Evolutionary conservation across 1,139 yeast species (phyloP), one percentile per base, ranked within the genome.

Genomic region (Lodderomyces parapsilosis): DNA sequence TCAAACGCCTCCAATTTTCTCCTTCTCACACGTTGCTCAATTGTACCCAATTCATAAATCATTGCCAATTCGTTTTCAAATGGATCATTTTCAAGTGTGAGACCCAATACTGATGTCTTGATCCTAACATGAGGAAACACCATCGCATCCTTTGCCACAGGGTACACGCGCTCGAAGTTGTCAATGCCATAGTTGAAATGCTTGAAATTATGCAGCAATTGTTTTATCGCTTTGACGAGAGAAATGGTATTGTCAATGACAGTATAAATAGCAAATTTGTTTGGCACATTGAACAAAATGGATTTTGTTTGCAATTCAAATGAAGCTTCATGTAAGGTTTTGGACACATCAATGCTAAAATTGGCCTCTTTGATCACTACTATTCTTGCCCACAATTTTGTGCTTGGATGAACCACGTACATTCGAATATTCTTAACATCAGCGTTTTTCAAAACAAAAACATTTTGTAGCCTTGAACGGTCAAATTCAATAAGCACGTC

Each of bases 191-290:
- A 54, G 9, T 65, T 60, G 31, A 78, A 59, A 39, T 70, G 63
- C 17, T 62, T 52, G 47, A 82, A 81, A 42, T 84, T 83, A 41
- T 66, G 66, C 31, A 59, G 58, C 23, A 86, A 66, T 48, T 84
- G 89, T 44, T 68, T 71, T 14, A 78, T 60, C 0, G 88, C 76
- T 57, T 86, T 86, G 45, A 71, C 73, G 43, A 80, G 64, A 0
- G 87, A 80, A 31, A 84, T 75, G 2, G 80, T 57, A 51, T 83
- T 83, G 51, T 86, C 95, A 43, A 84, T 67, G 31, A 86, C 77
- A 9, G 80, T 76, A 59, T 83, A 84, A 46, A 85, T 77, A 43
- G 82, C 68, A 54, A 82, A 82, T 47, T 81, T 80, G 55, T 81
- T 80, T 1, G 89, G 87, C 40, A 83, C 65, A 41, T 62, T 64